These are phyloP conservation scores for Picochlorum sp. DNA, from an alignment of 139 green algal genomes.

Conservation along the genomic window DNA sequence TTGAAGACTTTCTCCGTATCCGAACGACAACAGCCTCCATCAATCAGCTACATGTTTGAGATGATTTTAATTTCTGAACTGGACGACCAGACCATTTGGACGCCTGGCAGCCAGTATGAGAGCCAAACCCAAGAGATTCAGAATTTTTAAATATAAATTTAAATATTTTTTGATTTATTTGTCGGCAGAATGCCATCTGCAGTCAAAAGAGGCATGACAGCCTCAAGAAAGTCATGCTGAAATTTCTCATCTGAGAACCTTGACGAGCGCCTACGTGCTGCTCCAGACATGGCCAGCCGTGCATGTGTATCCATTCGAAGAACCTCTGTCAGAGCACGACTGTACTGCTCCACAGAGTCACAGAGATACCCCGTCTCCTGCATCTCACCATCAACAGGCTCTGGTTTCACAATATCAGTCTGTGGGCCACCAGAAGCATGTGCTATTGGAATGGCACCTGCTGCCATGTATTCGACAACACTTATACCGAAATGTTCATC, in stretches of 20 bases:
- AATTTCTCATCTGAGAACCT: constrained; percentile 31
- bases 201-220: not conserved
- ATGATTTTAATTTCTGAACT: no score
- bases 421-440: constrained; percentile 72
- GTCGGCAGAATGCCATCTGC: constrained; percentile 14
- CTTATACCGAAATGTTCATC: constrained; percentile 99
- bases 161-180: no score
- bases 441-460: constrained; percentile 79
- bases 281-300: constrained; percentile 57
- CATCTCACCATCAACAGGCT: constrained; percentile 22
- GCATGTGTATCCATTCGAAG: constrained; percentile 61
- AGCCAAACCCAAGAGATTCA: no score
- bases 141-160: no score
- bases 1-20: no score
- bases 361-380: constrained; percentile 71
- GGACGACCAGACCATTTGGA: no score
- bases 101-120: no score
- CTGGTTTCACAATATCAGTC: constrained; percentile 53
- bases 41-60: no score
- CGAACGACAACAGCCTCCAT: no score
- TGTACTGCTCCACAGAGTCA: constrained; percentile 54
- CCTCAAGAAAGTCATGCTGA: constrained; percentile 19
- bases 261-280: constrained; percentile 40
- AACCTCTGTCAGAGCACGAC: constrained; percentile 48
- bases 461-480: constrained; percentile 98